phyloP scores from a whole-genome alignment of 441 rosid species.

The Erodium texanum region DNA sequence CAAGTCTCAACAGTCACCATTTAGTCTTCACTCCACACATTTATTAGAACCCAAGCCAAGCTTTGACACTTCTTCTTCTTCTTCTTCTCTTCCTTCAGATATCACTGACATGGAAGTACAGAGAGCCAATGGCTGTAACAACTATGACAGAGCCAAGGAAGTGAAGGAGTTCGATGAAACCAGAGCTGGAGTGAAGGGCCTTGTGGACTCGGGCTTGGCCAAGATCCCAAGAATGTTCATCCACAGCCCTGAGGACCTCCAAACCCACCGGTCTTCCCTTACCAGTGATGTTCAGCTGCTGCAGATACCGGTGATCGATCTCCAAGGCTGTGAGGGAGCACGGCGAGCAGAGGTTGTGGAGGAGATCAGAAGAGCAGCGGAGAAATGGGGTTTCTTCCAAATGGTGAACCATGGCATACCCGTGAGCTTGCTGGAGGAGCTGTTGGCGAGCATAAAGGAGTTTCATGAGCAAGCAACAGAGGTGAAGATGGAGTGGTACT shows the following conservation, averaged over 20 bases:
- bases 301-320: slow-evolving; percentile 44
- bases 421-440: slow-evolving; percentile 27
- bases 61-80: too few relatives aligned
- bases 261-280: not conserved
- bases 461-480: slow-evolving; percentile 47
- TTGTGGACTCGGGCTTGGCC: slow-evolving; percentile 31
- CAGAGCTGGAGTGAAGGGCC: slow-evolving; percentile 41
- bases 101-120: not conserved
- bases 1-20: too few relatives aligned
- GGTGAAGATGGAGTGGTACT: slow-evolving; percentile 40
- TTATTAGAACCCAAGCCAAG: too few relatives aligned
- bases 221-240: slow-evolving; percentile 37
- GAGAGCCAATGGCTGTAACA: slow-evolving; percentile 13
- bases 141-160: slow-evolving; percentile 28
- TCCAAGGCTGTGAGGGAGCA: slow-evolving; percentile 22
- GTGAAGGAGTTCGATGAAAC: slow-evolving; percentile 40
- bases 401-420: slow-evolving; percentile 49
- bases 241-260: slow-evolving; percentile 21
- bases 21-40: too few relatives aligned
- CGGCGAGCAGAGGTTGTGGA: slow-evolving; percentile 20
- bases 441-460: slow-evolving; percentile 28
- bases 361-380: slow-evolving; percentile 29
- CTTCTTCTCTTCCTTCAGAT: too few relatives aligned
- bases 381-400: slow-evolving; percentile 55
- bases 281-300: not conserved